Evolutionary conservation across 2,329 filamentous ascomycete species (phyloP), one percentile per base, ranked within the genome.

Genomic region (Fusarium scirpi): DNA sequence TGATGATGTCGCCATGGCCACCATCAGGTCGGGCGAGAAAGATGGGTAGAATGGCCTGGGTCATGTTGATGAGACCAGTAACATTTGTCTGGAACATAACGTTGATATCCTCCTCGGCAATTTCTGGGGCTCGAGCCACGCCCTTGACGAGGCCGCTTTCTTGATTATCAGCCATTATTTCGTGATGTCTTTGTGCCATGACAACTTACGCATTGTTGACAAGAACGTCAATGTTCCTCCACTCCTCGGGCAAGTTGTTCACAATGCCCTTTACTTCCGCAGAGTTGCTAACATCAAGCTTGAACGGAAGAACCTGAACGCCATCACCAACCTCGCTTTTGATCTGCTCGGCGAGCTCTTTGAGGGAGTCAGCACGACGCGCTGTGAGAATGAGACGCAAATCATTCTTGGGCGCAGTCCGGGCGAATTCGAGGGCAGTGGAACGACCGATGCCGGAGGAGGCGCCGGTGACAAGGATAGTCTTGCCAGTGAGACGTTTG

Each of bases 11-110:
- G 74, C 95, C 95, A 45, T 87, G 85, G 61, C 94, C 94, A 63
- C 92, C 91, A 60, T 95, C 86, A 77, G 82, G 88, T 80, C 87
- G 92, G 74, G 88, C 85, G 81, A 94, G 91, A 86, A 94, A 97
- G 78, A 94, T 90, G 55, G 92, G 90, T 20, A 98, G 81, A 44
- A 98, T 85, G 47, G 93, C 93, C 85, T 99, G 96, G 1, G 96
- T 98, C 92, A 98, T 93, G 85, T 95, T 93, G 84, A 99, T 96
- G 34, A 99, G 86, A 29, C 96, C 96, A 3, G 92, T 96, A 55
- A 98, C 94, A 79, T 99, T 99, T 62, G 96, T 98, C 48, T 88
- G 83, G 78, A 98, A 93, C 94, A 98, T 98, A 79, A 90, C 77
- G 75, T 92, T 86, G 75, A 98, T 92, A 82, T 99, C 95, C 62